phyloP scores from a whole-genome alignment of 75 land plant species.

The Isoetes taiwanensis region DNA sequence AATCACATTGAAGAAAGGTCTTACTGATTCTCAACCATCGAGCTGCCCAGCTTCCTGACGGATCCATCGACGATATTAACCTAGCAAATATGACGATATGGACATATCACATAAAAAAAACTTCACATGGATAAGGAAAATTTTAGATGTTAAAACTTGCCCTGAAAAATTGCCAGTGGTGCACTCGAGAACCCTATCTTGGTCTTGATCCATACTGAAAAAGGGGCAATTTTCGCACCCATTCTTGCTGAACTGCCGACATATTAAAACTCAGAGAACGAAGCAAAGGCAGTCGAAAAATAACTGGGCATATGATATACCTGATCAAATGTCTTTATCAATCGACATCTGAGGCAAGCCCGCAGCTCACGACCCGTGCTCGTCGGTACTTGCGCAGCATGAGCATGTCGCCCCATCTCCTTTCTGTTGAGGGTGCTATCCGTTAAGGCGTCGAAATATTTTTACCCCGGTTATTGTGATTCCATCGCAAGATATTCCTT shows the following conservation, averaged over 20 bases:
- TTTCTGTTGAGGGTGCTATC: too few relatives aligned
- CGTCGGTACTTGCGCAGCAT: slow-evolving; percentile 76
- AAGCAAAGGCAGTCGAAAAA: not conserved
- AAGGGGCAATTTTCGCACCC: slow-evolving; percentile 93
- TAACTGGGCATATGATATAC: slow-evolving; percentile 14
- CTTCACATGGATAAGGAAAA: not conserved
- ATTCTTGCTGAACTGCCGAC: slow-evolving; percentile 51
- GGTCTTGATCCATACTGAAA: slow-evolving; percentile 69
- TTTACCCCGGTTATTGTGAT: too few relatives aligned
- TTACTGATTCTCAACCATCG: slow-evolving; percentile 89
- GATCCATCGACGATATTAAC: slow-evolving; percentile 92
- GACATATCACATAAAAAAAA: not conserved
- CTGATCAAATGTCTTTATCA: slow-evolving; percentile 95
- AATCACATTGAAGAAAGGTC: not conserved
- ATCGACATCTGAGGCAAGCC: slow-evolving; percentile 85
- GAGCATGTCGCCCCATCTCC: too few relatives aligned
- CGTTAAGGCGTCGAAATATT: too few relatives aligned
- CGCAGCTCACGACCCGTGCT: slow-evolving; percentile 84
- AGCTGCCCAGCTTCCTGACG: slow-evolving; percentile 95
- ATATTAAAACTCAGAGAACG: not conserved
- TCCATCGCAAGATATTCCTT: too few relatives aligned
- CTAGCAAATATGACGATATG: slow-evolving; percentile 22
- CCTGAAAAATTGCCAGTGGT: slow-evolving; percentile 89
- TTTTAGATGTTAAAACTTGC: slow-evolving; percentile 21
- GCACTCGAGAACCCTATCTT: slow-evolving; percentile 63